phyloP scores from a whole-genome alignment of 2,329 filamentous ascomycete genomes.

The Fusarium coicis region DNA sequence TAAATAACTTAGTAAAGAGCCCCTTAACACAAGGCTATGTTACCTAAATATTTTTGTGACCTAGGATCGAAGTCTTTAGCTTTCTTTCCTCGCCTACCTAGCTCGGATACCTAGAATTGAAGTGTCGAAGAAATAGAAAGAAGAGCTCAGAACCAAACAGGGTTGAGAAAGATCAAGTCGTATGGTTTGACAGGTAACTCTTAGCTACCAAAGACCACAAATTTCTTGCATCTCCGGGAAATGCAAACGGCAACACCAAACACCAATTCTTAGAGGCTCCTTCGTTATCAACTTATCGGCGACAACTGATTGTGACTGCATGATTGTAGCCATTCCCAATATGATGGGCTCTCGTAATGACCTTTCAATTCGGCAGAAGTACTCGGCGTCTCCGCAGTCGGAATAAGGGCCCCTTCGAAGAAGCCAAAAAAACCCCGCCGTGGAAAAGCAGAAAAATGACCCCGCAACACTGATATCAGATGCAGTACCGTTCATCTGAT shows the following conservation, averaged over 20 bases:
- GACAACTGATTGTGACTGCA: conserved; percentile 9
- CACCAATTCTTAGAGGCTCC: conserved; percentile 8
- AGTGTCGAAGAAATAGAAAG: neutral
- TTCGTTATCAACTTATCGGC: conserved; percentile 30
- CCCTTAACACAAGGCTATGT: too few relatives aligned
- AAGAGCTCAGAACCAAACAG: neutral
- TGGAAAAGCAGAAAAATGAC: conserved; percentile 44
- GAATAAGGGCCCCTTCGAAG: conserved; percentile 38
- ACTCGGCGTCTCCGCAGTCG: conserved; percentile 46
- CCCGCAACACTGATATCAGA: conserved; percentile 43
- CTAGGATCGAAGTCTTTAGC: too few relatives aligned
- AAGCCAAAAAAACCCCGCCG: conserved; percentile 32
- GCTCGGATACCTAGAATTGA: conserved; percentile 16
- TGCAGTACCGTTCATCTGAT: conserved; percentile 33
- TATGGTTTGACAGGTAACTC: conserved; percentile 41
- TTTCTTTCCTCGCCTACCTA: too few relatives aligned
- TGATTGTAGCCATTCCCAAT: conserved; percentile 23
- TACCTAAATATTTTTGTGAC: too few relatives aligned
- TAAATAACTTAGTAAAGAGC: too few relatives aligned
- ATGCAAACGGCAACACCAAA: neutral
- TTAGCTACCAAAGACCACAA: conserved; percentile 18
- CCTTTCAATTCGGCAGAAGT: conserved; percentile 6
- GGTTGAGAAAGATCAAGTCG: conserved; percentile 20
- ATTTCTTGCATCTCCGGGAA: conserved; percentile 39
- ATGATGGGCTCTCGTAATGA: conserved; percentile 21